Percentiles rank a stretch among this genome's conserved stretches.
Conservation (phyloP, 2,329 filamentous ascomycete genomes). For the Diplocarpon rosae region DNA sequence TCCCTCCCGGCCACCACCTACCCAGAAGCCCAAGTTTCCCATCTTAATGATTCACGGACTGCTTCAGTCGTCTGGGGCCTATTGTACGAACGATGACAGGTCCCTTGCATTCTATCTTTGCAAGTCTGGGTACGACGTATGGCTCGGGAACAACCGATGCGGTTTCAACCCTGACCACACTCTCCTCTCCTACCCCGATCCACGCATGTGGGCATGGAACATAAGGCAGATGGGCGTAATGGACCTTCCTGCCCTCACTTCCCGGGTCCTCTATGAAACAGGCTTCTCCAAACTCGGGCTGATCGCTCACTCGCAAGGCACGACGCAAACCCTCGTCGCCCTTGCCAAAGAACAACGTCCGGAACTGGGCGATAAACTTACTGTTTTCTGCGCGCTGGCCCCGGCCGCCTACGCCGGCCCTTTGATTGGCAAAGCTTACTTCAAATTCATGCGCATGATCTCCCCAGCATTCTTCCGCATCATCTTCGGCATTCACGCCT, state of each 20-base stretch:
- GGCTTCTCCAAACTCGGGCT: constrained; percentile 74
- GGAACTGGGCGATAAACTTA: constrained; percentile 70
- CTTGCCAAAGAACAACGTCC: constrained; percentile 84
- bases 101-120: constrained; percentile 86
- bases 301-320: constrained; percentile 83
- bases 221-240: constrained; percentile 88
- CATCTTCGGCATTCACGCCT: constrained; percentile 84
- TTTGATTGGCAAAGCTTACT: constrained; percentile 75
- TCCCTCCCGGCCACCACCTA: constrained; percentile 29
- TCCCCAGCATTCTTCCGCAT: constrained; percentile 65
- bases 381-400: constrained; percentile 82
- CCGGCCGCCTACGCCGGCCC: constrained; percentile 86
- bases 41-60: constrained; percentile 82
- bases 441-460: constrained; percentile 81
- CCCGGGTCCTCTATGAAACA: constrained; percentile 70
- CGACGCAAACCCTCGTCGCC: constrained; percentile 77
- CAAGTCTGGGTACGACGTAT: constrained; percentile 88
- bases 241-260: constrained; percentile 72
- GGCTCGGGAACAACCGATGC: constrained; percentile 89
- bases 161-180: constrained; percentile 72
- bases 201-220: constrained; percentile 95
- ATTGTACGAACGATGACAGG: constrained; percentile 81
- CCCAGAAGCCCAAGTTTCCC: constrained; percentile 51
- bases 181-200: constrained; percentile 60
- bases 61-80: constrained; percentile 78